Evolutionary conservation across 768 basidiomycete genomes (phyloP).

Genomic region (Rossbeevera mucosa): DNA sequence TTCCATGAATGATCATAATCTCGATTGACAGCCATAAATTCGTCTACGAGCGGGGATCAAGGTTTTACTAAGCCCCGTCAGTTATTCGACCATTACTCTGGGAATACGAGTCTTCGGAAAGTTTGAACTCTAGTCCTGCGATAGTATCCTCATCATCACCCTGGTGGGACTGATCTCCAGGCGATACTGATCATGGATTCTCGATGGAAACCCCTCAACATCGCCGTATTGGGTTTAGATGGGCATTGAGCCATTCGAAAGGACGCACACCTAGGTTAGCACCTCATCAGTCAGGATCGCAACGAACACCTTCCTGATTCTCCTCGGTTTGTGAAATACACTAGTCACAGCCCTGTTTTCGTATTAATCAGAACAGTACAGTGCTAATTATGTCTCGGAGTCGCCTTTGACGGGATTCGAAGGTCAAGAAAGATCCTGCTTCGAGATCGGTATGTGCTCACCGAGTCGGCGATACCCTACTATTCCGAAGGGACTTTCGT

Average conservation of each 20-base stretch:
- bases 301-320: constrained; percentile 33
- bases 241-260: constrained; percentile 34
- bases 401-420: constrained; percentile 33
- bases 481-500: constrained; percentile 34
- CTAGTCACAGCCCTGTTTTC: constrained; percentile 26
- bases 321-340: constrained; percentile 30
- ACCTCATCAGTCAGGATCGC: constrained; percentile 29
- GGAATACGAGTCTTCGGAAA: constrained; percentile 61
- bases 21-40: constrained; percentile 1
- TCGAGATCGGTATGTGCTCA: constrained; percentile 35
- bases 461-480: neutral
- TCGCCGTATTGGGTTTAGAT: constrained; percentile 40
- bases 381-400: constrained; percentile 32
- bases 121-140: constrained; percentile 52
- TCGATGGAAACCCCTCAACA: constrained; percentile 45
- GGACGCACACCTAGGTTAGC: constrained; percentile 19
- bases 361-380: constrained; percentile 39
- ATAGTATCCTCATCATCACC: constrained; percentile 42
- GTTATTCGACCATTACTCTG: constrained; percentile 54
- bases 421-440: constrained; percentile 43
- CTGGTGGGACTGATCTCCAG: constrained; percentile 39
- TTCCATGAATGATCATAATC: neutral
- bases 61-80: constrained; percentile 16
- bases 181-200: constrained; percentile 45
- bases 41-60: neutral